Base-by-base conservation (phyloP, 768 basidiomycete genomes). In the Pleurotus eryngii region DNA sequence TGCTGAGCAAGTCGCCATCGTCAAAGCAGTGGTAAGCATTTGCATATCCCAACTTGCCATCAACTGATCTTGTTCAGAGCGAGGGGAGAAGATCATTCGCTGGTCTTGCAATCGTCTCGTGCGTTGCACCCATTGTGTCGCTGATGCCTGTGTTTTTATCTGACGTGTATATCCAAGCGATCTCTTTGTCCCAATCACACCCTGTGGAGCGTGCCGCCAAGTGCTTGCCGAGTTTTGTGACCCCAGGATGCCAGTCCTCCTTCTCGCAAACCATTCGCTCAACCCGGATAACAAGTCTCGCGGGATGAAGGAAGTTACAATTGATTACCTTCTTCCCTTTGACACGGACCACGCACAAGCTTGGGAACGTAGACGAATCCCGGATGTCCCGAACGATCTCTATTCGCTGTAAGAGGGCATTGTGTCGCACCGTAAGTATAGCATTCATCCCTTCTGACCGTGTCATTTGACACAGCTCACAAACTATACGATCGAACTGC, bases 201-300 rank as follows among this genome's bases (percentile, higher is more conserved):
- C 27, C 15, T 50, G 49, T 35, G 49, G 27, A 27, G 20, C n/a
- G 20, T 50, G 49, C 49, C 49, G 49, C 26, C 49, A 50, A n/a
- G 22, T 50, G 49, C 20, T 50, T 24, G 27, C 27, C 8, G 49
- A 50, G 27, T 50, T 50, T 30, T 27, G 49, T 50, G 49, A 50
- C 22, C 49, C 49, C 20, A n/a, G 20, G 30, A 50, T 50, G 26
- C 49, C 27, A n/a, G 30, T 50, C 11, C 30, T 38, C 12, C 49
- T 50, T 35, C 49, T 35, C 27, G 49, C 49, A 15, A 26, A 27
- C 26, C 11, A 38, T 30, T 50, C 26, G 17, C 27, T 37, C 26
- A 50, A 27, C 20, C 49, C 49, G 15, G 30, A 50, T 35, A 30
- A 15, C 12, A 15, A 50, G 17, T 15, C 49, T 6, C 17, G 49